Evolutionary conservation across 139 green algal genomes (phyloP), one percentile per base, ranked within the genome.

Genomic region (Monoraphidium neglectum): DNA sequence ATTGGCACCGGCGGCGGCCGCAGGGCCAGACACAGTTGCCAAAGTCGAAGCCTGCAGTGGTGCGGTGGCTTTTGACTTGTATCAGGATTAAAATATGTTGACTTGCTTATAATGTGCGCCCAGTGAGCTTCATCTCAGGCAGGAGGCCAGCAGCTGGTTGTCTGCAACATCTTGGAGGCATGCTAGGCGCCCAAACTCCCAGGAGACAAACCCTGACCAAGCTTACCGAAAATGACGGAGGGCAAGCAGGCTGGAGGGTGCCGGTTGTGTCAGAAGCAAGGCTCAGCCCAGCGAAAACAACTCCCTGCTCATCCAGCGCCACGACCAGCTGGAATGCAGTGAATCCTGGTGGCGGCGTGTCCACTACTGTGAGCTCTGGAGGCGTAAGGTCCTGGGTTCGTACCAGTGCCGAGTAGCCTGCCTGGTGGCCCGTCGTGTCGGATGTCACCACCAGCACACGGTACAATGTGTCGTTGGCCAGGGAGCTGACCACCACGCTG

Each of bases 391-490:
- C 83, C 23, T 80, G 68, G 0, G 79, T 88, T 32, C 68, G 75
- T 15, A 86, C 47, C 8, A 47, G 3, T 0, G 72, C 68, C 3
- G 15, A 12, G 67, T 77, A 84, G 3, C 71, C 40, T 0, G 62
- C 59, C 26, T 72, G 36, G 18, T 86, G 85, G 61, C 78, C 36
- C 26, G 65, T 3, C 35, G 43, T 26, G 56, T 87, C 82, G 3
- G 77, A 33, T 1, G 66, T 68, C 13, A 83, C 33, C 10, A 83
- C 16, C 4, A 61, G 61, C 24, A 85, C 75, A 0, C 1, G 35
- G 76, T 85, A 88, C 30, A 83, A 32, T 4, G 78, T 88, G 47
- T 77, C 53, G 46, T 88, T 83, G 30, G 35, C 21, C 8, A 86
- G 57, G 16, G 36, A 36, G 1, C 28, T 36, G 1, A 82, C 33